Base-by-base conservation (phyloP, 2,329 filamentous ascomycete genomes). In the Xylariaceae sp. region DNA sequence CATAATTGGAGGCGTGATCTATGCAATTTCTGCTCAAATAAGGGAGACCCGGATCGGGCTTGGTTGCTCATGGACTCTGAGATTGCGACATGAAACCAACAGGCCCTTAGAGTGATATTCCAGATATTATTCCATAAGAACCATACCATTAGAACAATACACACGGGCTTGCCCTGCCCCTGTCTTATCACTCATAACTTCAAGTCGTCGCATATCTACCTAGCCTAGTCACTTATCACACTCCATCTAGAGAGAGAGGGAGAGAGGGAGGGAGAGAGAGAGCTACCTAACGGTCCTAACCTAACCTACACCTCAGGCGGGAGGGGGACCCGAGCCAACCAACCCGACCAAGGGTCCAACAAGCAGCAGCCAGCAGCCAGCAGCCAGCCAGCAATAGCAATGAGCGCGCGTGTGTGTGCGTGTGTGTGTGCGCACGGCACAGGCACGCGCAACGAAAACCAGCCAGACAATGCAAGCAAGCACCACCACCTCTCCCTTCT, bases 401-500 rank as follows among this genome's bases (percentile, higher is more conserved):
- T n/a, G n/a, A n/a, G n/a, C n/a, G n/a, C n/a, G n/a, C n/a, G n/a
- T n/a, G n/a, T n/a, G n/a, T n/a, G n/a, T n/a, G n/a, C n/a, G n/a
- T n/a, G n/a, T n/a, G n/a, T n/a, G n/a, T n/a, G n/a, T n/a, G n/a
- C n/a, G n/a, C n/a, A n/a, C n/a, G n/a, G n/a, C n/a, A n/a, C n/a
- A n/a, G n/a, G 17, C 8, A 29, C 15, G 30, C 28, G 35, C 34
- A 31, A 40, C 44, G 29, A 34, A 24, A 36, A n/a, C 13, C 34
- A 13, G 31, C 12, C 15, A 32, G 33, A 41, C 33, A 6, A 24
- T 11, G 21, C 21, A 24, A 24, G 21, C 21, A 24, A 24, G 21
- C 39, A 38, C 36, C 45, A 40, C 46, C 40, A 34, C 48, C 30
- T 34, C 24, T 42, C 28, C 38, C 36, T 30, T 45, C 21, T 47